Evolutionary conservation across 805 yeast genomes (phyloP).

Genomic region (Cyberlindnera xylosilytica): DNA sequence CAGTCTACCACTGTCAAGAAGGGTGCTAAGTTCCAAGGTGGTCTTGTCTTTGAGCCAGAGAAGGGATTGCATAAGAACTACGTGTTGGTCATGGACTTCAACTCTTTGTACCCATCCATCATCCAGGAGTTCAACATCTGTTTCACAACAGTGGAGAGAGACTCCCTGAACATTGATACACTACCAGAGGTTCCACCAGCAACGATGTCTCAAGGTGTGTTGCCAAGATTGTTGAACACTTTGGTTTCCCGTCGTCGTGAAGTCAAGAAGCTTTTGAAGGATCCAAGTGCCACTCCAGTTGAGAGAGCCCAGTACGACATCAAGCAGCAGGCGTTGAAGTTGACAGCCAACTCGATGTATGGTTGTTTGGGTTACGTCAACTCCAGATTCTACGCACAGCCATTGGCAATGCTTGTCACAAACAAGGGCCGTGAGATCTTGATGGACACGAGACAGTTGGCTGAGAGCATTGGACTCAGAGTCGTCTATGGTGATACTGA

Average conservation of each 20-base stretch:
- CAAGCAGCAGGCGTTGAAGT: slow-evolving; percentile 90
- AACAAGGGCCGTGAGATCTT: slow-evolving; percentile 93
- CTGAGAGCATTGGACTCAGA: slow-evolving; percentile 75
- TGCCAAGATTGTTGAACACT: slow-evolving; percentile 79
- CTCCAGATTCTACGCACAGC: slow-evolving; percentile 93
- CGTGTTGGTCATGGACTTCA: slow-evolving; percentile 95
- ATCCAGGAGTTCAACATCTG: slow-evolving; percentile 97
- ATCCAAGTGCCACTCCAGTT: slow-evolving; percentile 56
- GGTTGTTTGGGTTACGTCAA: slow-evolving; percentile 94
- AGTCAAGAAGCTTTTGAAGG: slow-evolving; percentile 82
- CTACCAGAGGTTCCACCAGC: slow-evolving; percentile 67
- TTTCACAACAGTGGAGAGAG: slow-evolving; percentile 89
- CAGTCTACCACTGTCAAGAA: slow-evolving; percentile 53
- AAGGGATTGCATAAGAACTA: slow-evolving; percentile 89
- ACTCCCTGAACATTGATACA: slow-evolving; percentile 50
- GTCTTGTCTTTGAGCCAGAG: slow-evolving; percentile 95
- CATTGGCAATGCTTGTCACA: slow-evolving; percentile 93
- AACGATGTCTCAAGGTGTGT: slow-evolving; percentile 67
- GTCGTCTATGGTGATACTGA: slow-evolving; percentile 99
- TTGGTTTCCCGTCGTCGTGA: slow-evolving; percentile 90
- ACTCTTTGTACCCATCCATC: slow-evolving; percentile 93
- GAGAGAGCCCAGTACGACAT: slow-evolving; percentile 87
- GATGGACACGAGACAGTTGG: slow-evolving; percentile 88
- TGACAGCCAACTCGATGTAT: slow-evolving; percentile 99
- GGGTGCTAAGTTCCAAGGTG: slow-evolving; percentile 77